Base-by-base conservation (phyloP, 306 rosid genomes). In the Heteromeles arbutifolia region DNA sequence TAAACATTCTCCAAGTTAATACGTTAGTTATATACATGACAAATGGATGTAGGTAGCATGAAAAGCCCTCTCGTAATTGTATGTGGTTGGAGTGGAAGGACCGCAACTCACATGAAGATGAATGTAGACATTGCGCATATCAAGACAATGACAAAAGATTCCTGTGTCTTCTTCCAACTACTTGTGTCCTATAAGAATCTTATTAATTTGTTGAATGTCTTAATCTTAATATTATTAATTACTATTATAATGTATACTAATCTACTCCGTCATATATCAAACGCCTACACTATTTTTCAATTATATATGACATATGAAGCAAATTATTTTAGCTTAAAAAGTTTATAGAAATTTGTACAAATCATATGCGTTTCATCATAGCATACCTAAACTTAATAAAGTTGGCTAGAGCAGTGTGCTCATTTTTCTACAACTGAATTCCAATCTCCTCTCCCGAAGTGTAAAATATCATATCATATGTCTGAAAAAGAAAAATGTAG, bases 391-490 rank as follows among this genome's bases (percentile, higher is more conserved):
- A 48, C 8, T 5, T 48, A 48, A 48, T 48, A 5, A 15, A 48
- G 21, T 48, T 48, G 3, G 8, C 0, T 48, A 48, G 2, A 48
- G 1, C 1, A 48, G 0, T 48, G 0, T 15, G 54, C 1, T 48
- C 4, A 18, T 1, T 2, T 15, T 6, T 48, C 0, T 5, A 21
- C 2, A 48, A 1, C 4, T 18, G 0, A 48, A 48, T 17, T 0
- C 8, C 21, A 0, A 15, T 15, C 21, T 5, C 21, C 1, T 0
- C 6, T 48, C 54, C 1, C 0, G 0, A 14, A 48, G 17, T 48
- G 21, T 48, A 48, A 17, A 48, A 48, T 48, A 48, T 48, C 19
- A 2, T 4, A 14, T 48, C 3, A 2, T 48, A 1, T 15, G 19
- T 48, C 17, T 14, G 19, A 48, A 48, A 5, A 14, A 48, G 5